Base-by-base conservation (phyloP, 2,329 filamentous ascomycete species). In the Graphilbum sp. region DNA sequence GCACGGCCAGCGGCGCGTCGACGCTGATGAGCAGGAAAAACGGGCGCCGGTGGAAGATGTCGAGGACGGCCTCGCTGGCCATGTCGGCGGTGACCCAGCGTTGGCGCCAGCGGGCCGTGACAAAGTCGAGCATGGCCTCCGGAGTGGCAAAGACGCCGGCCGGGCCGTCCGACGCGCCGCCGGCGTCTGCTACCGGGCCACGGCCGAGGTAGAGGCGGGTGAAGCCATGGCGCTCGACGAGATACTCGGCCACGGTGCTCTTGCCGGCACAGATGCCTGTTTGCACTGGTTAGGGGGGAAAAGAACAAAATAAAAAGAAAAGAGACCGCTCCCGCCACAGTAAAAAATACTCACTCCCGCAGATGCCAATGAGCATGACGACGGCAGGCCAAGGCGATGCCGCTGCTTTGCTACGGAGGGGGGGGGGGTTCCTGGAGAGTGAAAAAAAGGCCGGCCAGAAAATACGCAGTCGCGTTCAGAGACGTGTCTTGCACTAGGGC, bases 11-110 rank as follows among this genome's bases (percentile, higher is more conserved):
- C 2, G 90, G 90, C 5, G 87, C 88, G 57, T 96, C 88, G 35
- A 96, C 76, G 54, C 84, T 88, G 51, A 98, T 66, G 25, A 96
- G 72, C 36, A 98, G 69, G 64, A 96, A 96, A 63, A 94, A 95
- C 1, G 90, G 90, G 8, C 90, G 73, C 17, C 78, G 69, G 42
- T 77, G 62, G 36, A 95, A 74, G 19, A 75, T 67, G 49, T 95
- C 83, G 5, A 94, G 69, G 8, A 79, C 70, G 3, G 58, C 55
- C 47, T 86, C 79, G 47, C 77, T 74, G 61, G 76, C 73, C 45
- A 95, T 76, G 52, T 90, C 79, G 3, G 81, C 90, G 3, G 79
- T 90, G 15, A 96, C 84, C 71, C 82, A 98, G 39, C 77, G 74
- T 41, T 78, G 70, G 46, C 71, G 74, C 90, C 90, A 98, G 54